A percentile compares a stretch with the other conserved stretches of the same genome.
Conservation (phyloP, 1,139 yeast genomes). For the Taphrina deformans region DNA sequence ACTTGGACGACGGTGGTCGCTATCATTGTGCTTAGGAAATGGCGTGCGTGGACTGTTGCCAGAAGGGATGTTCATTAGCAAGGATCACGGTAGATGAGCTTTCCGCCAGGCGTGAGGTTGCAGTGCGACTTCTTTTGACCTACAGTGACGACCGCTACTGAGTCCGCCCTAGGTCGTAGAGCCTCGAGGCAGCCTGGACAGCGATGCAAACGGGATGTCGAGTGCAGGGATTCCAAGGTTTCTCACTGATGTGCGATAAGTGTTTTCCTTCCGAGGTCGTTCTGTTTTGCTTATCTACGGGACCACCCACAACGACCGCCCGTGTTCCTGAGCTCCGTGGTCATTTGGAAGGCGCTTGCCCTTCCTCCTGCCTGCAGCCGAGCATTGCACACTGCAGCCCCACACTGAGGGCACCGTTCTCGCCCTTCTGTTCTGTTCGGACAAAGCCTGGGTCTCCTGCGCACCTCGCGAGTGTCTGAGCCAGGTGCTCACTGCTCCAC, state of each 20-base stretch:
- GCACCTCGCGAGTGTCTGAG: too few relatives aligned
- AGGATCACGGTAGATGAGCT: background rate
- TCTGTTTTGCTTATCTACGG: slow-evolving; percentile 3
- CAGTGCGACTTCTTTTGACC: background rate
- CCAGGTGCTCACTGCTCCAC: too few relatives aligned
- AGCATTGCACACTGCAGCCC: too few relatives aligned
- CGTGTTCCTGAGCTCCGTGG: background rate
- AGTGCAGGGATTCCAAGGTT: too few relatives aligned
- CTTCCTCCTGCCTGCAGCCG: too few relatives aligned
- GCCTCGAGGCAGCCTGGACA: background rate
- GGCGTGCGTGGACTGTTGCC: slow-evolving; percentile 17
- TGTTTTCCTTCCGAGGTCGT: background rate
- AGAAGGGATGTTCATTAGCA: slow-evolving; percentile 11
- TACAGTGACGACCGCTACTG: background rate
- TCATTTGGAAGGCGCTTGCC: too few relatives aligned
- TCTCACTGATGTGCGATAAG: background rate
- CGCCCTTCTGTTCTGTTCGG: too few relatives aligned
- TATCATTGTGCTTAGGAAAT: background rate
- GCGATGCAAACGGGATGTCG: too few relatives aligned
- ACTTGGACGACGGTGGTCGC: background rate
- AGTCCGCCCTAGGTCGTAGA: background rate
- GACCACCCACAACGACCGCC: background rate
- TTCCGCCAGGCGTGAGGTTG: too few relatives aligned
- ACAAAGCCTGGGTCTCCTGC: too few relatives aligned
- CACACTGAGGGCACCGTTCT: too few relatives aligned